Conservation (phyloP, 2,329 filamentous ascomycete genomes). For the Ascochyta fabae region DNA sequence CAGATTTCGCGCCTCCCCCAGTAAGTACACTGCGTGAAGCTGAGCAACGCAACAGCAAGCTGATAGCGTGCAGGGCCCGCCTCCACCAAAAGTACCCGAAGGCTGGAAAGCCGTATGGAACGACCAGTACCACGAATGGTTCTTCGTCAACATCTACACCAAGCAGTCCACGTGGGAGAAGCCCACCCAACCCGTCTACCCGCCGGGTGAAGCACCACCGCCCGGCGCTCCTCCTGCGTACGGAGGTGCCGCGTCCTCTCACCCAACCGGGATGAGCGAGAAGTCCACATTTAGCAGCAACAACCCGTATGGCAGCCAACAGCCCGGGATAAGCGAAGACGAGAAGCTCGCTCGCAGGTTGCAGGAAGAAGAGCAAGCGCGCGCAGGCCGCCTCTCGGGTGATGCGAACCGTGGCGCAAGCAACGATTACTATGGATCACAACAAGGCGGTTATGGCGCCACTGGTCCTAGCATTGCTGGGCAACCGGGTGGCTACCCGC, state of each 20-base stretch:
- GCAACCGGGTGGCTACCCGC: conserved; percentile 28
- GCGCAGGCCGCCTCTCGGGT: conserved; percentile 48
- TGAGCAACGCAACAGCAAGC: conserved; percentile 6
- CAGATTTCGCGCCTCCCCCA: conserved; percentile 45
- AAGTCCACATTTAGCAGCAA: conserved; percentile 62
- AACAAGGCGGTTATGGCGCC: conserved; percentile 14
- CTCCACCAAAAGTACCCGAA: conserved; percentile 69
- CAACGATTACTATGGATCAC: conserved; percentile 56
- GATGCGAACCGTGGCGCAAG: conserved; percentile 55
- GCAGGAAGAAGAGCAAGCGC: conserved; percentile 82
- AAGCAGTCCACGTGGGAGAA: conserved; percentile 91
- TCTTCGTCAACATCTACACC: conserved; percentile 88
- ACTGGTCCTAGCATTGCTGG: conserved; percentile 15
- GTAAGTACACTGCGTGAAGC: conserved; percentile 26
- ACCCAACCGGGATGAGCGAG: conserved; percentile 46
- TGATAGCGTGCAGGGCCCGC: conserved; percentile 52
- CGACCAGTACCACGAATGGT: conserved; percentile 87
- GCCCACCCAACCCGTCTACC: conserved; percentile 72
- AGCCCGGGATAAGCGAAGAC: conserved; percentile 64
- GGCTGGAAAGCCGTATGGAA: conserved; percentile 90
- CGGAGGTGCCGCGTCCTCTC: conserved; percentile 42
- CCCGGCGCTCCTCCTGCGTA: conserved; percentile 62
- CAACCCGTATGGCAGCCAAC: conserved; percentile 67
- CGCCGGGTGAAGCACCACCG: conserved; percentile 65
- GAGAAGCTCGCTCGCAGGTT: conserved; percentile 76